A percentile compares a stretch with the other conserved stretches of the same genome.
Evolutionary conservation across 495 filamentous ascomycete genomes (phyloP).

Genomic region (Stereocaulon alpinum): DNA sequence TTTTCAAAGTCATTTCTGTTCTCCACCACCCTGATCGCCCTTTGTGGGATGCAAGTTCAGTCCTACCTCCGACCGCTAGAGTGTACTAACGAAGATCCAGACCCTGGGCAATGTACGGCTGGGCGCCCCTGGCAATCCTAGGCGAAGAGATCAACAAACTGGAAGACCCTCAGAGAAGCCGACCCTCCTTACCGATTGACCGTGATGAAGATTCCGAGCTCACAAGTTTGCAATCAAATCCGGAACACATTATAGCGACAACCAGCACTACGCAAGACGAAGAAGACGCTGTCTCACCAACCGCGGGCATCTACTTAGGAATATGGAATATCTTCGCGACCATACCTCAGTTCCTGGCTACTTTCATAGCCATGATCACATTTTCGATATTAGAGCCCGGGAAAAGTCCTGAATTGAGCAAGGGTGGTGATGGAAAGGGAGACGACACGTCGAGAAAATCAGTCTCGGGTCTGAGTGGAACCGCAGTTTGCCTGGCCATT

Average conservation of each 20-base stretch:
- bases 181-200: neutral
- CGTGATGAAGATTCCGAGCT: neutral
- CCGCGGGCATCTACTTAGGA: conserved; percentile 63
- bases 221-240: conserved; percentile 21
- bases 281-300: neutral
- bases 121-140: conserved; percentile 85
- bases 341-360: conserved; percentile 67
- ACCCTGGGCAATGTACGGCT: conserved; percentile 61
- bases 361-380: conserved; percentile 57
- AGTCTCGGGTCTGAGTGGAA: conserved; percentile 29
- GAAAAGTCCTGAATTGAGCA: conserved; percentile 60
- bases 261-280: conserved; percentile 2
- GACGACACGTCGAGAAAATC: conserved; percentile 16
- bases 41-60: conserved; percentile 53
- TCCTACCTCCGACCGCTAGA: neutral
- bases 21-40: conserved; percentile 56
- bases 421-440: conserved; percentile 35
- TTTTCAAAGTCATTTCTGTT: conserved; percentile 57
- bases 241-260: conserved; percentile 25
- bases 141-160: conserved; percentile 90
- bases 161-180: neutral
- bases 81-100: conserved; percentile 24
- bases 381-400: conserved; percentile 68
- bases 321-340: conserved; percentile 76
- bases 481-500: conserved; percentile 38